Evolutionary conservation across 164 flowering plant genomes (phyloP).

Genomic region (Nelumbo lutea): DNA sequence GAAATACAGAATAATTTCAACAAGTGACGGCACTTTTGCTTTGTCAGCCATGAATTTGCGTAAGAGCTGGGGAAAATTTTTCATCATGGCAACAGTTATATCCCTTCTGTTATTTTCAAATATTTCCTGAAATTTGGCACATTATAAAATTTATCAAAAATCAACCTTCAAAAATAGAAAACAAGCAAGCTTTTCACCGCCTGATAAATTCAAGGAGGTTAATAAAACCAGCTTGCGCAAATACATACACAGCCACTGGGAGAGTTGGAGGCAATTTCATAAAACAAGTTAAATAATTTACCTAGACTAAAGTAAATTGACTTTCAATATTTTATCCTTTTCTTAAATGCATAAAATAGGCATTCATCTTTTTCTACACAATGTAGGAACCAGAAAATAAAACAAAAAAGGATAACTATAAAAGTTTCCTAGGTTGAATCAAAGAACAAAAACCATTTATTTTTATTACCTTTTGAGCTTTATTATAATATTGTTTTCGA

Average conservation of each 20-base stretch:
- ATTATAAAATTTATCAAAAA: neutral
- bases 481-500: slow-evolving; percentile 62
- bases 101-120: slow-evolving; percentile 66
- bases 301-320: too few species aligned
- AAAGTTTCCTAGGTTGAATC: neutral
- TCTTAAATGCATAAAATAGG: too few species aligned
- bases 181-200: neutral
- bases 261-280: too few species aligned
- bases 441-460: neutral
- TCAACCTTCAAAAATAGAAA: neutral
- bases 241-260: too few species aligned
- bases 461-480: slow-evolving; percentile 74
- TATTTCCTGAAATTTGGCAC: slow-evolving; percentile 47
- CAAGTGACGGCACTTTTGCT: slow-evolving; percentile 62
- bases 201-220: neutral
- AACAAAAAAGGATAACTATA: neutral
- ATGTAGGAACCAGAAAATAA: neutral
- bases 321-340: too few species aligned
- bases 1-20: slow-evolving; percentile 63
- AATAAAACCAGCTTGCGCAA: neutral
- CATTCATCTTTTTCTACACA: neutral
- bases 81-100: slow-evolving; percentile 82
- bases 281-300: too few species aligned
- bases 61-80: slow-evolving; percentile 73
- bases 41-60: slow-evolving; percentile 88